A percentile compares a stretch with the other conserved stretches of the same genome.
phyloP scores from a whole-genome alignment of 2,329 filamentous ascomycete genomes.

The Lasiodiplodia sp. region DNA sequence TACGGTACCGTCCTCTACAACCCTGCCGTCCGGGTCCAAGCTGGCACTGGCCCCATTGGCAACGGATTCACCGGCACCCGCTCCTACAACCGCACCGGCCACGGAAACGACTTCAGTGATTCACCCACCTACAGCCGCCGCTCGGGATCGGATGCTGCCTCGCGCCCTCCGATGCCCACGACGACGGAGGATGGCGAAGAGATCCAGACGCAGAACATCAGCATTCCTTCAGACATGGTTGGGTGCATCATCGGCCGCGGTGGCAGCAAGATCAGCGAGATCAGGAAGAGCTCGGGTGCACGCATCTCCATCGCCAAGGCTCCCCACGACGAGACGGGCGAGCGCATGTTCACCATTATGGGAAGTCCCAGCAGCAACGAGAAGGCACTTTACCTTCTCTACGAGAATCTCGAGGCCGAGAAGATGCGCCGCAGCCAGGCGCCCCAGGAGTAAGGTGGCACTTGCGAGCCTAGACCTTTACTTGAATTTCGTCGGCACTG shows the following conservation, averaged over 20 bases:
- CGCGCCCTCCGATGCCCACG: slow-evolving; percentile 78
- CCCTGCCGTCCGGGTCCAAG: slow-evolving; percentile 86
- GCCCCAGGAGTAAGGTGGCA: slow-evolving; percentile 58
- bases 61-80: slow-evolving; percentile 63
- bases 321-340: slow-evolving; percentile 94
- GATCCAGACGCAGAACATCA: slow-evolving; percentile 98
- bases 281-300: slow-evolving; percentile 93
- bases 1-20: slow-evolving; percentile 98
- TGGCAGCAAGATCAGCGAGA: slow-evolving; percentile 98
- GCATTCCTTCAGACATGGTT: slow-evolving; percentile 99
- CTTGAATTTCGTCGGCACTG: slow-evolving; percentile 3
- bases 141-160: slow-evolving; percentile 81
- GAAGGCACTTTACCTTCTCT: slow-evolving; percentile 92
- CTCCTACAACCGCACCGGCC: slow-evolving; percentile 89
- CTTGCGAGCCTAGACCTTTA: slow-evolving; percentile 6
- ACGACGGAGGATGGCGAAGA: slow-evolving; percentile 97
- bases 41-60: slow-evolving; percentile 59
- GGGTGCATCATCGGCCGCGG: slow-evolving; percentile 97
- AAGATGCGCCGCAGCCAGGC: slow-evolving; percentile 96
- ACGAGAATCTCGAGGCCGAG: slow-evolving; percentile 98
- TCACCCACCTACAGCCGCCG: slow-evolving; percentile 76
- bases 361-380: slow-evolving; percentile 93
- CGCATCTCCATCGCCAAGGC: slow-evolving; percentile 98
- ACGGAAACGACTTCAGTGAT: slow-evolving; percentile 97
- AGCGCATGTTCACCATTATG: slow-evolving; percentile 99